A percentile compares a stretch with the other conserved stretches of the same genome.
Conservation (phyloP, 208 protist species). For the Acanthamoeba culbertsoni region DNA sequence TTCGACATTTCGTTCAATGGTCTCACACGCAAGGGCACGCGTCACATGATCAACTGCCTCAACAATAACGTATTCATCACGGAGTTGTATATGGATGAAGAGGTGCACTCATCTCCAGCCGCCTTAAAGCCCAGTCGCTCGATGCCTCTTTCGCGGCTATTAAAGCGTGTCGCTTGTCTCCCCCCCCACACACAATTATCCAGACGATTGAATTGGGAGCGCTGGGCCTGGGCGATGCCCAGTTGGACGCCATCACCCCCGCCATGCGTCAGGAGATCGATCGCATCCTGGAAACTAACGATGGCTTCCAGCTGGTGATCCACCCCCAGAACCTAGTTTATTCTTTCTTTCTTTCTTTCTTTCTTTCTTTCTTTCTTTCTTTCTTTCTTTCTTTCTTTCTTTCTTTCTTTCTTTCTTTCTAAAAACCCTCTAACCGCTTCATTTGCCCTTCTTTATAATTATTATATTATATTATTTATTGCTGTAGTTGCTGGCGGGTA, state of each 20-base stretch:
- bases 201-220: not conserved
- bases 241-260: constrained; percentile 17
- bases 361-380: no score
- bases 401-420: not conserved
- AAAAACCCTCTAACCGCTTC: no score
- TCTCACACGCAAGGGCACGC: constrained; percentile 43
- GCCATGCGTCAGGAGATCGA: constrained; percentile 50
- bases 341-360: not conserved
- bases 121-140: not conserved
- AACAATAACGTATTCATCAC: constrained; percentile 63
- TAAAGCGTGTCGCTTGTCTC: no score
- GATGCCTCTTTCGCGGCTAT: not conserved
- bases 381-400: not conserved
- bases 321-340: not conserved
- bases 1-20: constrained; percentile 28
- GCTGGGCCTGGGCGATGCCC: not conserved
- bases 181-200: no score
- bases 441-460: no score
- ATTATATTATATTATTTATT: not conserved
- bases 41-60: constrained; percentile 52
- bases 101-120: not conserved
- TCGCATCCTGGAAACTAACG: not conserved
- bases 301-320: not conserved
- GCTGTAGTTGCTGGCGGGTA: constrained; percentile 21
- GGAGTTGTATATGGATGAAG: constrained; percentile 28